These are phyloP conservation scores for Cystofilobasidium ferigula DNA, from an alignment of 768 basidiomycete genomes.

Conservation along the genomic window DNA sequence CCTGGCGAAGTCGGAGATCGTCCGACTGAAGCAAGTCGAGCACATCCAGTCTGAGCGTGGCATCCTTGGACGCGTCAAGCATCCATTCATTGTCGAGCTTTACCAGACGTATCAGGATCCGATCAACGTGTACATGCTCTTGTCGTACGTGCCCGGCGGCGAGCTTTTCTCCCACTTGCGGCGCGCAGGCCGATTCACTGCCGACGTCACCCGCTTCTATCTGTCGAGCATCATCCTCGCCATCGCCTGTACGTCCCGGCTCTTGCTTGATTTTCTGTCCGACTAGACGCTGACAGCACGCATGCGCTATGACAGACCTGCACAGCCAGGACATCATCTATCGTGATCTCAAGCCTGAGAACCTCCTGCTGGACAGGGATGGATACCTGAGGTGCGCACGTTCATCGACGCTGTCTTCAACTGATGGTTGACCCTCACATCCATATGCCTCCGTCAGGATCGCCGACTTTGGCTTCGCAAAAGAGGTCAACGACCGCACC, in stretches of 20 bases:
- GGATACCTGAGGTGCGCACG: conserved; percentile 50
- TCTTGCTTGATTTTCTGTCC: background rate
- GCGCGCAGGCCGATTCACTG: conserved; percentile 83
- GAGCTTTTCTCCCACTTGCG: conserved; percentile 95
- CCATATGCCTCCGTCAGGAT: conserved; percentile 53
- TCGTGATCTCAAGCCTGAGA: conserved; percentile 96
- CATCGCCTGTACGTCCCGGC: conserved; percentile 47
- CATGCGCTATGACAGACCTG: conserved; percentile 50
- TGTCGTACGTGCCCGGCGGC: conserved; percentile 91
- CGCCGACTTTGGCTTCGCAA: conserved; percentile 97
- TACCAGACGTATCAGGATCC: conserved; percentile 59
- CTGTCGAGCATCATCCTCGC: conserved; percentile 91
- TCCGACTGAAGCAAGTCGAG: conserved; percentile 77
- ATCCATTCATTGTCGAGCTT: conserved; percentile 96
- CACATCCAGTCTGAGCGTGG: conserved; percentile 94
- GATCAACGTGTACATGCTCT: conserved; percentile 93
- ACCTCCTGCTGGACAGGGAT: conserved; percentile 82
- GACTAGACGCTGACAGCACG: background rate
- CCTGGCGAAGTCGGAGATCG: conserved; percentile 40
- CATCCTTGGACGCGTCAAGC: conserved; percentile 79
- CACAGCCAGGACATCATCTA: conserved; percentile 97
- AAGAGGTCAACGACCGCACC: conserved; percentile 92
- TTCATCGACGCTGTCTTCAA: background rate
- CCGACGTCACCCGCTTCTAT: conserved; percentile 96
- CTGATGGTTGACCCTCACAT: background rate